A percentile compares a stretch with the other conserved stretches of the same genome.
Evolutionary conservation across 179 eudicot genomes (phyloP).

Genomic region (Spergularia azorica): DNA sequence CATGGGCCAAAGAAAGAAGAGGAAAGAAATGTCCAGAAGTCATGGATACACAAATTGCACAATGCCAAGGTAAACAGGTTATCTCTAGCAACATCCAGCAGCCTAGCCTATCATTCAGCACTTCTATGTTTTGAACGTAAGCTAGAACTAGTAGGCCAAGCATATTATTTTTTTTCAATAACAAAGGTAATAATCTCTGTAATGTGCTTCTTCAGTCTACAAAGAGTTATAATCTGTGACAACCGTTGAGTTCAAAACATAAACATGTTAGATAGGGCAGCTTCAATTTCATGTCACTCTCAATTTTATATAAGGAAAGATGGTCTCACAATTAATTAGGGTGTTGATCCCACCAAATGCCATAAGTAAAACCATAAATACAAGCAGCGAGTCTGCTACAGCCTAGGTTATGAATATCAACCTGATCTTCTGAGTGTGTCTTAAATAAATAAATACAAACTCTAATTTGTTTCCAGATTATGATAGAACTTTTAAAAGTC

Average conservation of each 20-base stretch:
- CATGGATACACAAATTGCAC: neutral
- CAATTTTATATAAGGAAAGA: no score
- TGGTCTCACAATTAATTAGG: no score
- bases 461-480: no score
- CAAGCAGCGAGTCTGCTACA: no score
- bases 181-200: neutral
- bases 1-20: neutral
- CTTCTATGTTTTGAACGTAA: neutral
- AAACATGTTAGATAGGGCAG: neutral
- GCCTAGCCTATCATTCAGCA: conserved; percentile 1
- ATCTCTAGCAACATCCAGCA: conserved; percentile 8
- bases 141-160: neutral
- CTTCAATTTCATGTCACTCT: neutral
- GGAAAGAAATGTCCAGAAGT: neutral
- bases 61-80: neutral
- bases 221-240: neutral
- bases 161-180: neutral
- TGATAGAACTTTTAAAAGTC: no score
- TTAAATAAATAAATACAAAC: no score
- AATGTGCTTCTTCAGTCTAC: neutral
- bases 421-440: no score
- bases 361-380: no score
- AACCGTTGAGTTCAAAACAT: neutral
- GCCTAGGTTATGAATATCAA: no score
- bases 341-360: no score